Evolutionary conservation across 352 stramenopile species (phyloP), one percentile per base, ranked within the genome.

Genomic region (Pythium phragmitis): DNA sequence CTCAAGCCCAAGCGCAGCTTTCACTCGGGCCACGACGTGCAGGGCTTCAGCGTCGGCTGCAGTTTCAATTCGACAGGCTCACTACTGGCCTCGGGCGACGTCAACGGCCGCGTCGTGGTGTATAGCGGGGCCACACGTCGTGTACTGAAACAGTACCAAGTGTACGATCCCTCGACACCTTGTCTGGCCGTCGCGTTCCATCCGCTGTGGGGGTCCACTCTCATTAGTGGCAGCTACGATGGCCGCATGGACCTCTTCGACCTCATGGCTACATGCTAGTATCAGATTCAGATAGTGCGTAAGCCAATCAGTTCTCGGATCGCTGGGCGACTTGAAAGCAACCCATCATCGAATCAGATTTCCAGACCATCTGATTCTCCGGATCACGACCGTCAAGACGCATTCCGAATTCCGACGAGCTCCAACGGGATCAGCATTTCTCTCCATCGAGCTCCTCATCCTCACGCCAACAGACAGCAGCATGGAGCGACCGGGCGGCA

Each of bases 31-130:
- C 80, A 87, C 39, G 60, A 79, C 59, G 70, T 80, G 13, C 57
- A 75, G 37, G 79, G 79, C 26, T 84, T 74, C 47, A 45, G 59
- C 17, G 68, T 89, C 45, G 71, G 82, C 43, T 84, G 74, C 63
- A 87, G 77, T 48, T 88, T 88, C 57, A 82, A 72, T 51, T 30
- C 42, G n/a, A 67, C 81, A 23, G 80, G 79, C 4, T 34, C 49
- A 17, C 56, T 85, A 9, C 74, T 80, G 39, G 75, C 79, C 7
- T 77, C 78, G 13, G 80, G 79, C 16, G 79, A 88, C 58, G 65
- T 73, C 14, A 55, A 63, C 30, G 80, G 80, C 7, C 68, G 69
- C 16, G 53, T 89, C 0, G 76, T 79, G n/a, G 43, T 82, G 26
- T 90, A 90, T 57, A 49, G 74, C 43, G 46, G 46, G 11, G 51